These are phyloP conservation scores for Aspergillus carbonarius DNA, from an alignment of 2,329 filamentous ascomycete species.

Conservation along the genomic window DNA sequence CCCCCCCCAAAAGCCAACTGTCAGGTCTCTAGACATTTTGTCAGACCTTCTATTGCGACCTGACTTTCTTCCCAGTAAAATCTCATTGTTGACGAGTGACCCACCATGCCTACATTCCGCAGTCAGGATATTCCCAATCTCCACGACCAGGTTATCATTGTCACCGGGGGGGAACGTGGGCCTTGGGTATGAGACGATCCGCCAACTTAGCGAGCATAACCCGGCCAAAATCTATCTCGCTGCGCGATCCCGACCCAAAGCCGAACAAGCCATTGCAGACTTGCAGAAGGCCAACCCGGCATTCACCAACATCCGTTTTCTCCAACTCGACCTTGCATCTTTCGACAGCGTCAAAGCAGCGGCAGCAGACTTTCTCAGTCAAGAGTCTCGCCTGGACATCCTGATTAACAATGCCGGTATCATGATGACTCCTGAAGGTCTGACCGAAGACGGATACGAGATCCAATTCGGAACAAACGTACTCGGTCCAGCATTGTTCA, in stretches of 20 bases:
- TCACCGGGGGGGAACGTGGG: slow-evolving; percentile 51
- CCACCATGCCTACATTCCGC: slow-evolving; percentile 5
- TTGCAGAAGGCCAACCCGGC: not conserved
- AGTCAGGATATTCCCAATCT: slow-evolving; percentile 40
- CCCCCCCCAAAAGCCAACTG: too few relatives aligned
- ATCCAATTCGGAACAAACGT: slow-evolving; percentile 33
- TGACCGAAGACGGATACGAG: slow-evolving; percentile 32
- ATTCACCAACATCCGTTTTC: not conserved
- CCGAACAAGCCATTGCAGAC: slow-evolving; percentile 5
- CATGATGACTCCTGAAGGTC: slow-evolving; percentile 22
- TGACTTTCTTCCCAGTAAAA: too few relatives aligned
- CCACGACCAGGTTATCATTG: slow-evolving; percentile 42
- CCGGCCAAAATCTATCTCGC: slow-evolving; percentile 10
- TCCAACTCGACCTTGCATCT: slow-evolving; percentile 16
- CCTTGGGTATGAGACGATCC: slow-evolving; percentile 48
- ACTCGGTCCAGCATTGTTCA: slow-evolving; percentile 28
- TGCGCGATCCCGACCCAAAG: slow-evolving; percentile 8
- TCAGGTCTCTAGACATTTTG: too few relatives aligned
- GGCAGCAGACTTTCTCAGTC: slow-evolving; percentile 1
- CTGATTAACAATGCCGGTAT: slow-evolving; percentile 33
- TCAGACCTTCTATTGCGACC: too few relatives aligned
- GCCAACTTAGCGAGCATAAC: slow-evolving; percentile 6
- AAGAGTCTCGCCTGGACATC: slow-evolving; percentile 25
- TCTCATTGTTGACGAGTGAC: too few relatives aligned
- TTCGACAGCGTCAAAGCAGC: slow-evolving; percentile 17